Evolutionary conservation across 768 basidiomycete genomes (phyloP), one percentile per base, ranked within the genome.

Genomic region (Favolaschia claudopus): DNA sequence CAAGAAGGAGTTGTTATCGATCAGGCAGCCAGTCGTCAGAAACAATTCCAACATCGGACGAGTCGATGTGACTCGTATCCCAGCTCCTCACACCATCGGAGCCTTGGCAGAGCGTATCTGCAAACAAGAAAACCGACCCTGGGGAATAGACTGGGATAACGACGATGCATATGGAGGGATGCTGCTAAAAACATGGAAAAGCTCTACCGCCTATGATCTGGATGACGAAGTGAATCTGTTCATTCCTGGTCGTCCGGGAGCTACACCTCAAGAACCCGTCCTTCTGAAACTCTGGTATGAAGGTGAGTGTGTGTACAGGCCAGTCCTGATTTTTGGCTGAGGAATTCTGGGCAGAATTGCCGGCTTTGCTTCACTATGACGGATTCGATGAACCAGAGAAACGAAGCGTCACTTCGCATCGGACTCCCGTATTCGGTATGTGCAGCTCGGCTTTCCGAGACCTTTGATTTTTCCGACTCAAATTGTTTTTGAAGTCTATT

Each of bases 41-140:
- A 27, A 39, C 8, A 37, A 51, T 39, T 37, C 49, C 13, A 37
- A 12, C 24, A 17, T 51, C 49, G 49, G 49, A 39, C 49, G 49
- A 14, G 49, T 51, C 37, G 39, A 51, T 19, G 34, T 25, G 7
- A 28, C 19, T 37, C 36, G 29, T 28, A 51, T 51, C 7, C 49
- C 49, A 4, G 17, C 27, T 39, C 37, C 33, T n/a, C 49, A 51
- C 25, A 51, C 49, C 13, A 12, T 51, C 9, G 34, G 36, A n/a
- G 49, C 49, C 5, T 25, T 51, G 7, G 29, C 29, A 33, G 8
- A 38, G 19, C 7, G 29, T 39, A 51, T 51, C 31, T 51, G 36
- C 37, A 19, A 29, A 17, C 7, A 40, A 25, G 49, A 51, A 27
- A 37, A 51, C 44, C 44, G 29, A 15, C 3, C 28, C 6, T 32